Evolutionary conservation across 2,329 filamentous ascomycete genomes (phyloP).

Genomic region (Paecilomyces fulvus): DNA sequence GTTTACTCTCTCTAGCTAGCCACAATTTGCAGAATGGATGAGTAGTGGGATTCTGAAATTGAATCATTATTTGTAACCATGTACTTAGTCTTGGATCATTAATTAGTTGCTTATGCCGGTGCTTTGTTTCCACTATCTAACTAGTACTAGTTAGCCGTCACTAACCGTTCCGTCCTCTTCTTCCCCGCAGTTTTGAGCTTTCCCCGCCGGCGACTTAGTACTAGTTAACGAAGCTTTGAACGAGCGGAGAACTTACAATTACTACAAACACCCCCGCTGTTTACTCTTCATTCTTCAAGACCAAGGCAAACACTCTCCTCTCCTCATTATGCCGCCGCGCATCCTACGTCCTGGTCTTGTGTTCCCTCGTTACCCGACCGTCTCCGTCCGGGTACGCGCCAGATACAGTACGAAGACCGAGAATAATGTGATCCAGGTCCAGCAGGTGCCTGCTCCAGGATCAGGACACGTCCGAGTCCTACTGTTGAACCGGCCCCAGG

Average conservation of each 20-base stretch:
- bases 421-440: slow-evolving; percentile 52
- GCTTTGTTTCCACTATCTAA: too few species aligned
- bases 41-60: neutral
- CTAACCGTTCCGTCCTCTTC: neutral
- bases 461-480: slow-evolving; percentile 81
- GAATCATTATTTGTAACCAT: neutral
- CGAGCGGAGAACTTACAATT: neutral
- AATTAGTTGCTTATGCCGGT: too few species aligned
- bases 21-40: too few species aligned
- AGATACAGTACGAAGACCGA: slow-evolving; percentile 26
- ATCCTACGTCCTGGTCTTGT: slow-evolving; percentile 10
- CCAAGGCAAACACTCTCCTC: neutral
- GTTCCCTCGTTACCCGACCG: slow-evolving; percentile 11
- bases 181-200: neutral
- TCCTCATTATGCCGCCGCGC: slow-evolving; percentile 22
- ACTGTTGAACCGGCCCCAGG: slow-evolving; percentile 72
- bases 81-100: too few species aligned
- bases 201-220: neutral
- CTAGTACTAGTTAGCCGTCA: too few species aligned
- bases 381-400: slow-evolving; percentile 20
- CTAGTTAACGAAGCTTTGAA: neutral
- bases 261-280: neutral
- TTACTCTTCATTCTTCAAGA: neutral
- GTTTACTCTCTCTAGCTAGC: too few species aligned
- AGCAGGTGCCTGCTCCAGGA: slow-evolving; percentile 66